Evolutionary conservation across 116 monocot genomes (phyloP).

Genomic region (Papilionanthe hybrid): DNA sequence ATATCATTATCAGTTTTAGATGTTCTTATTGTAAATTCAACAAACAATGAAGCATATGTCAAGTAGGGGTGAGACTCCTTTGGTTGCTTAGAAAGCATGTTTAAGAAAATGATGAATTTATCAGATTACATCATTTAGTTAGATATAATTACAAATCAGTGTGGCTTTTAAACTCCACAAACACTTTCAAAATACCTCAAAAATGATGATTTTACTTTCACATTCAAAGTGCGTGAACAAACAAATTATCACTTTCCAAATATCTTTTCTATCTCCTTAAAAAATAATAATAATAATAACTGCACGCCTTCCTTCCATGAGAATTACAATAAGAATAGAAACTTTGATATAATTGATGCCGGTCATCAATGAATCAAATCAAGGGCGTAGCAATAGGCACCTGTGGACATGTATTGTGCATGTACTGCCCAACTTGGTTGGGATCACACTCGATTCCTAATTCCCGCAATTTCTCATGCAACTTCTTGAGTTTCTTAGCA

Average conservation of each 20-base stretch:
- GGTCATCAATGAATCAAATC: background rate
- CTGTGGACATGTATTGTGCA: constrained; percentile 12
- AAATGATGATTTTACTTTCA: no score
- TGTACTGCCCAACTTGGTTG: constrained; percentile 8
- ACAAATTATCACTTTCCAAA: no score
- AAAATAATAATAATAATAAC: no score
- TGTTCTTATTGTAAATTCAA: background rate
- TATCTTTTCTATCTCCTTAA: no score
- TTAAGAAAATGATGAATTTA: no score
- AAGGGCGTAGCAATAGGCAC: background rate
- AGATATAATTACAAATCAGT: no score
- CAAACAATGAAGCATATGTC: background rate
- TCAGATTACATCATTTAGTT: no score
- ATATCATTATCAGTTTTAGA: constrained; percentile 4
- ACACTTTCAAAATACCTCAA: no score
- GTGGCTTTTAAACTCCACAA: no score
- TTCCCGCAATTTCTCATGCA: constrained; percentile 13
- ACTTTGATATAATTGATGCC: no score
- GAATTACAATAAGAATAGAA: background rate
- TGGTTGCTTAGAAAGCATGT: no score
- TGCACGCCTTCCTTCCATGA: background rate
- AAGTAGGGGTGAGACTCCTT: background rate
- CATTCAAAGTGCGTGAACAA: no score
- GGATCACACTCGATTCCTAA: constrained; percentile 10
- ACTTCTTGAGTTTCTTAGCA: constrained; percentile 6